Percentiles rank a stretch among this genome's conserved stretches.
These are phyloP conservation scores for Puya raimondii DNA, from an alignment of 176 grass and related monocot genomes.

Conservation along the genomic window DNA sequence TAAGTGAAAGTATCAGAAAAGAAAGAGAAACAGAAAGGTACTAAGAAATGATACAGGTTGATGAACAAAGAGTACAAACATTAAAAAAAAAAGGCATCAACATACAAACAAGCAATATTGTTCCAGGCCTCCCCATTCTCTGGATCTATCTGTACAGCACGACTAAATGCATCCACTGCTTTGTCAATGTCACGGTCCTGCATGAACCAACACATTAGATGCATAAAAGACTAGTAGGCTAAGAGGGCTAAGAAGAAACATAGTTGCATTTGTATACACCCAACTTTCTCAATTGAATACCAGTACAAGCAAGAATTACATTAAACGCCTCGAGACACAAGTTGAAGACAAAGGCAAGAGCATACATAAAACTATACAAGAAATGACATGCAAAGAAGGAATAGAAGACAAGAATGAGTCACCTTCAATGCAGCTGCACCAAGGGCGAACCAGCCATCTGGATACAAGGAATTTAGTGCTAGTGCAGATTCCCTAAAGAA, in stretches of 20 bases:
- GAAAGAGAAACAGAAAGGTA: not conserved
- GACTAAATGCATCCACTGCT: slow-evolving; percentile 89
- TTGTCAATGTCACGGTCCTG: slow-evolving; percentile 85
- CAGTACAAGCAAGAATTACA: not conserved
- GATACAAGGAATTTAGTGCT: slow-evolving; percentile 79
- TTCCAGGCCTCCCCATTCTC: slow-evolving; percentile 99
- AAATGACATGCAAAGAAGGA: slow-evolving; percentile 4
- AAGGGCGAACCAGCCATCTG: slow-evolving; percentile 95
- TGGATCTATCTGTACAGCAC: slow-evolving; percentile 92
- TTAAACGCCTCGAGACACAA: not conserved
- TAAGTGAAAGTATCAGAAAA: not conserved
- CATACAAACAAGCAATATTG: slow-evolving; percentile 91
- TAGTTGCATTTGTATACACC: not conserved
- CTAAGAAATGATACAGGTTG: not conserved
- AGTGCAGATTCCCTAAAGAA: slow-evolving; percentile 83
- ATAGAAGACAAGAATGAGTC: not conserved
- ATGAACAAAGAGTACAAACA: not conserved
- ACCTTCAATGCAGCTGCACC: slow-evolving; percentile 91
- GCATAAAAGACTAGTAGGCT: not conserved
- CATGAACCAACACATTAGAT: slow-evolving; percentile 10
- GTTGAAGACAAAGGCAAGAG: not conserved
- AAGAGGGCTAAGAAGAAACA: too few species aligned
- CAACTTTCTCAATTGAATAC: not conserved
- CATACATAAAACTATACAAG: not conserved
- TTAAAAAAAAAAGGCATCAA: slow-evolving; percentile 6